Base-by-base conservation (phyloP, 257 asterid genomes). In the Euphrasia confusa region DNA sequence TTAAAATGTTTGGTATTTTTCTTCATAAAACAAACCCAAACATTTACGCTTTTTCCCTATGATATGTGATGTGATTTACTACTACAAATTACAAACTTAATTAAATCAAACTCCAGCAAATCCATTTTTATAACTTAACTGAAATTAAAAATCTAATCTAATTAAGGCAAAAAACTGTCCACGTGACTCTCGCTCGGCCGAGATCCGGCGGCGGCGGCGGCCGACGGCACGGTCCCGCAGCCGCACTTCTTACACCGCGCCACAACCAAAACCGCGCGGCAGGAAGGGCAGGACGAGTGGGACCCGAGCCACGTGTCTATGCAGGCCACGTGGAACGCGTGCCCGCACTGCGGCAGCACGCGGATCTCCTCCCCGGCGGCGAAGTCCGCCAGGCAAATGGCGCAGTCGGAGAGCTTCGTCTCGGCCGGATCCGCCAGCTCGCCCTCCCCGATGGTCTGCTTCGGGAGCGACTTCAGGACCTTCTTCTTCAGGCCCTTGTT, bases 301-400 rank as follows among this genome's bases (percentile, higher is more conserved):
- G 86, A 81, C 12, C 74, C 78, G 0, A 81, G 81, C 86, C 86
- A 78, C 81, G 78, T 75, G 81, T 81, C 86, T 52, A 81, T 75
- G 72, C 86, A 81, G 1, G 54, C 71, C 5, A 81, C 81, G 68
- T 81, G 86, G 48, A 78, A 81, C 4, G 78, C 83, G 40, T 81
- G 86, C 10, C 81, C 83, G 47, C 86, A 81, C 76, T 71, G 81
- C 58, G 86, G 86, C 76, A 81, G 68, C 64, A 81, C 74, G 9
- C 86, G 78, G 67, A 81, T 66, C 60, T 81, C 86, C 28, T 81
- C 86, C 0, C 86, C 86, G 52, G 76, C 57, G 24, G 72, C 76
- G 72, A 78, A 81, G 52, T 81, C 83, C 66, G 83, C 53, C 62
- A 80, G 74, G 72, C 86, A 80, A 71, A 80, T 80, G 60, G 83